Percentiles rank a stretch among this genome's conserved stretches.
Evolutionary conservation across 164 flowering plant species (phyloP).

Genomic region (Platanus orientalis): DNA sequence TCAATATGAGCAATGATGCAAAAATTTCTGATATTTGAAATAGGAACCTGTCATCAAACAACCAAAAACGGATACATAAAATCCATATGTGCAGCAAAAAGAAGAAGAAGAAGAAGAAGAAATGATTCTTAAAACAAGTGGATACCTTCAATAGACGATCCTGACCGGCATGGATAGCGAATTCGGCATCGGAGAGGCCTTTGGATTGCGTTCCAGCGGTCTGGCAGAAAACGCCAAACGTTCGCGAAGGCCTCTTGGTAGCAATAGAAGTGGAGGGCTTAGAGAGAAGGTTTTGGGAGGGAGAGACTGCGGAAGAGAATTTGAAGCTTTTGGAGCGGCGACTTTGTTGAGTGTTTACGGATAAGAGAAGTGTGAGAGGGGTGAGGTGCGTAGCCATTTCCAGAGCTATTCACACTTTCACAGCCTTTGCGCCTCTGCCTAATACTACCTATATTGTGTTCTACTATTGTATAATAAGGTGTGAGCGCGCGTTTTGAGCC

Average conservation of each 20-base stretch:
- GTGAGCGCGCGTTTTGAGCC: too few species aligned
- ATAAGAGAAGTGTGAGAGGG: neutral
- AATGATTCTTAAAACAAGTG: neutral
- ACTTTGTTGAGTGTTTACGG: neutral
- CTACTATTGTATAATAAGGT: too few species aligned
- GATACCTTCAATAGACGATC: slow-evolving; percentile 40
- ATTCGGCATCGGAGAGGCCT: slow-evolving; percentile 11
- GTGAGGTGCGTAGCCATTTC: neutral
- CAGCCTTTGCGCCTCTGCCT: too few species aligned
- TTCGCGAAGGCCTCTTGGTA: neutral
- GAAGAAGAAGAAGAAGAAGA: neutral
- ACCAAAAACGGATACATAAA: neutral
- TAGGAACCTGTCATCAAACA: slow-evolving; percentile 58
- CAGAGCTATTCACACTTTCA: too few species aligned
- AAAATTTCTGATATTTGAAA: slow-evolving; percentile 81
- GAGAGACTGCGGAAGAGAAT: neutral
- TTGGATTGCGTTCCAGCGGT: slow-evolving; percentile 24
- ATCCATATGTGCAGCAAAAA: too few species aligned
- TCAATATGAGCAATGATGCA: slow-evolving; percentile 94
- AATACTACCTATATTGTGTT: too few species aligned
- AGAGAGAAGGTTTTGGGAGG: neutral
- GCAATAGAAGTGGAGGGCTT: neutral
- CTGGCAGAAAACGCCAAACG: slow-evolving; percentile 20
- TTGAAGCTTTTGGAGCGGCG: neutral
- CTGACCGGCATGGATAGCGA: slow-evolving; percentile 22